These are phyloP conservation scores for Polytrichum commune DNA, from an alignment of 225 moss, liverwort and hornwort genomes.

Conservation along the genomic window DNA sequence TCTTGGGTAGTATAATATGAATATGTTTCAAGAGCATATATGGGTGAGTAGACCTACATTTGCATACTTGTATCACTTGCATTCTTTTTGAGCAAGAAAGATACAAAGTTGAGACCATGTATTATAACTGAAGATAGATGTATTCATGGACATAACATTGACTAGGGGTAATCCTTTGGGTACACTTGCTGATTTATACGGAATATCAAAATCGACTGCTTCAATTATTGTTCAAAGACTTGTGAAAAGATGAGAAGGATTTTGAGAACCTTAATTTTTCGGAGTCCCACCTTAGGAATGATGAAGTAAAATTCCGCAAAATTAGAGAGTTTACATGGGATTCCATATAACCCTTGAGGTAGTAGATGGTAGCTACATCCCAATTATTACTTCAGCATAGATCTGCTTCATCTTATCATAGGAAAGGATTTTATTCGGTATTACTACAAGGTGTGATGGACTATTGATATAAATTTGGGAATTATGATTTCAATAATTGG, in stretches of 20 bases:
- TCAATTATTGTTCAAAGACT: conserved; percentile 4
- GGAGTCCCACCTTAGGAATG: no score
- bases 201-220: neutral
- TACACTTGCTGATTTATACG: conserved; percentile 2
- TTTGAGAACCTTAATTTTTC: neutral
- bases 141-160: neutral
- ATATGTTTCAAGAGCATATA: neutral
- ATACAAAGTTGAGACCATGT: neutral
- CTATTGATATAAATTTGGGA: neutral
- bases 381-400: no score
- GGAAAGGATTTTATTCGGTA: no score
- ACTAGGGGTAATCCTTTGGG: neutral
- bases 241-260: neutral
- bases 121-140: neutral
- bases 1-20: neutral
- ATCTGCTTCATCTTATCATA: no score
- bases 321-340: no score
- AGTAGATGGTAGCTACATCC: no score
- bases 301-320: neutral
- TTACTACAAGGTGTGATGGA: no score
- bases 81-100: neutral
- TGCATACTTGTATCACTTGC: neutral
- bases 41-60: neutral
- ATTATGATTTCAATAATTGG: no score
- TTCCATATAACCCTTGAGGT: no score